A percentile compares a stretch with the other conserved stretches of the same genome.
phyloP scores from a whole-genome alignment of 345 rosid genomes.

The Microcos paniculata region DNA sequence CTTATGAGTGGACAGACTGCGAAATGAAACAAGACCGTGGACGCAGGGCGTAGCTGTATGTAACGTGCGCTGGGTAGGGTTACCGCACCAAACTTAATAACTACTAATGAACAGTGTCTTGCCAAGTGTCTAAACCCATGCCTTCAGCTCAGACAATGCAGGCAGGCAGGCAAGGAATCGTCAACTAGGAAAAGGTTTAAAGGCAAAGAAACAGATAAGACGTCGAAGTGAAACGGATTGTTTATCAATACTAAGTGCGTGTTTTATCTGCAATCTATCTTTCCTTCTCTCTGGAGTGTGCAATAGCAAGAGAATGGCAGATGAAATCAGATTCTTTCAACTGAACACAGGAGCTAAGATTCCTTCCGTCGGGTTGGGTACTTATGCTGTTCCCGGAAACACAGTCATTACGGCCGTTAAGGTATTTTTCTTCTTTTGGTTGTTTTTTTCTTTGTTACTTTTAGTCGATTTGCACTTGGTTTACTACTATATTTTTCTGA shows the following conservation, averaged over 20 bases:
- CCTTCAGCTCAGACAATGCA: no score
- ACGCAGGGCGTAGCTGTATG: no score
- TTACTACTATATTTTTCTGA: conserved; percentile 7
- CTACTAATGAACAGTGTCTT: no score
- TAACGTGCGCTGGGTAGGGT: no score
- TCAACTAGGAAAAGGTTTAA: neutral
- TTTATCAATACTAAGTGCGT: neutral
- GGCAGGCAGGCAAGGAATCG: no score
- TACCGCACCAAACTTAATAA: no score
- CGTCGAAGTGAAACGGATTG: neutral
- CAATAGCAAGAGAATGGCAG: conserved; percentile 36
- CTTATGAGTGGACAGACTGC: no score
- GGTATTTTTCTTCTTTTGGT: conserved; percentile 16
- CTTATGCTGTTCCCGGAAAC: conserved; percentile 46
- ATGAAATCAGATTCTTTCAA: conserved; percentile 42
- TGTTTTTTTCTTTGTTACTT: neutral
- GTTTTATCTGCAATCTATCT: neutral
- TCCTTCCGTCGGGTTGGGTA: conserved; percentile 72
- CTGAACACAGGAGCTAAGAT: conserved; percentile 67
- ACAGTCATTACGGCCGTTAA: conserved; percentile 35
- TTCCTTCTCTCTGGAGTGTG: neutral
- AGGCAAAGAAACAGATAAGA: neutral
- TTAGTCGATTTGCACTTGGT: neutral
- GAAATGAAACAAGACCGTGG: no score
- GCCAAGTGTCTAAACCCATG: neutral